Conservation (phyloP, 2,329 filamentous ascomycete species). For the Ascocoryne sarcoides region DNA sequence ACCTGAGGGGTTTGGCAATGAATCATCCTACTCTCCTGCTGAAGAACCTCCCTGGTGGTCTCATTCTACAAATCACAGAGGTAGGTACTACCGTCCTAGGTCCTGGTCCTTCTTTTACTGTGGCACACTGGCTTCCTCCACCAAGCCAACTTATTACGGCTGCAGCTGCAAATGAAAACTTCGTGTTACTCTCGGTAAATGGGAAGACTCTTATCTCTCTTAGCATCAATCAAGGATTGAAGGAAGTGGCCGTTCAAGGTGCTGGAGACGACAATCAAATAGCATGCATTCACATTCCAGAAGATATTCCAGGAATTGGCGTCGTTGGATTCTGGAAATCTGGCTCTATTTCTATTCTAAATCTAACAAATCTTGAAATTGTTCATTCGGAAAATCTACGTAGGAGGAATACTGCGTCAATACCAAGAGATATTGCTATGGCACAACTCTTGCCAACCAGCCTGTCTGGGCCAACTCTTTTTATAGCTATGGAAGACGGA, state of each 20-base stretch:
- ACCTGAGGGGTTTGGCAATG: conserved; percentile 63
- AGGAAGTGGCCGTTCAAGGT: conserved; percentile 48
- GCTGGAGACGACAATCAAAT: conserved; percentile 66
- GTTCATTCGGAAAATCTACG: conserved; percentile 56
- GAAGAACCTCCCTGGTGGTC: conserved; percentile 52
- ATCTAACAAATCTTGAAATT: conserved; percentile 55
- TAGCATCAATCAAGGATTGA: conserved; percentile 49
- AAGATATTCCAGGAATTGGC: conserved; percentile 53
- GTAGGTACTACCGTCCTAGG: conserved; percentile 55
- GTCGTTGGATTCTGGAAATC: conserved; percentile 83
- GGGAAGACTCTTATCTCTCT: conserved; percentile 67
- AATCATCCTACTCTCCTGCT: conserved; percentile 63
- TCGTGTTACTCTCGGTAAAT: conserved; percentile 65
- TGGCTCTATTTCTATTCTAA: conserved; percentile 68
- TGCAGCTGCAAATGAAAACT: conserved; percentile 63
- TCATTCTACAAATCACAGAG: conserved; percentile 69
- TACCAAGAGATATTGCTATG: conserved; percentile 74
- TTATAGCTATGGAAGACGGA: conserved; percentile 88
- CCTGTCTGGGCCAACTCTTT: conserved; percentile 58
- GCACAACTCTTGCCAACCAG: conserved; percentile 63
- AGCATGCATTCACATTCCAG: conserved; percentile 72
- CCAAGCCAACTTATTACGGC: conserved; percentile 57
- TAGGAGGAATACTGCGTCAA: conserved; percentile 58
- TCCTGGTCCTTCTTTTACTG: conserved; percentile 40
- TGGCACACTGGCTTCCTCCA: conserved; percentile 49